Base-by-base conservation (phyloP, 306 rosid species). In the Castanea crenata region DNA sequence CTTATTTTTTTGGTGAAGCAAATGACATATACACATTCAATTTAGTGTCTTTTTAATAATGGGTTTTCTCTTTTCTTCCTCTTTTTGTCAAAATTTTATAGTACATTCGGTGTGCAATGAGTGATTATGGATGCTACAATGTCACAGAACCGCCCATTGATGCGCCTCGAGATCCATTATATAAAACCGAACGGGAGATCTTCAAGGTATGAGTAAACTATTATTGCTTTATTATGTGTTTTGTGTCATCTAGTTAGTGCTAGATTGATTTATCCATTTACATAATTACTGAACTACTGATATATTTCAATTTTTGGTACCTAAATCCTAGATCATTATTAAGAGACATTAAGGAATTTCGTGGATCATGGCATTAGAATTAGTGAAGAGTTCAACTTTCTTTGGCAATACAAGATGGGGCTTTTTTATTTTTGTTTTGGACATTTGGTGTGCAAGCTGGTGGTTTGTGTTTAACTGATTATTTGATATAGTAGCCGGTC, bases 91-190 rank as follows among this genome's bases (percentile, higher is more conserved):
- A 74, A 76, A 86, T 4, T 86, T 4, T 87, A 75, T 59, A 94
- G 99, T 92, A 92, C 87, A 94, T 94, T 75, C 91, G 99, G 62
- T 94, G 97, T 6, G 95, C 97, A 0, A 75, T 82, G 70, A 94
- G 97, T 88, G 99, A 94, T 78, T 94, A 78, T 55, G 93, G 92
- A 78, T 46, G 84, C 88, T 87, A 92, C 80, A 89, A 92, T 79
- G 99, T 94, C 51, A 92, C 95, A 4, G 99, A 94, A 82, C 99
- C 97, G 74, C 97, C 99, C 5, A 87, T 94, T 81, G 97, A 92
- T 84, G 97, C 97, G 25, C 97, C 92, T 18, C 90, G 97, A 77
- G 99, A 92, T 81, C 99, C 99, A 44, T 77, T 94, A 19, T 94
- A 92, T 84, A 94, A 92, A 85, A 74, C 89, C 4, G 92, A 91